These are phyloP conservation scores for Handroanthus guayacan DNA, from an alignment of 257 asterid species.

Conservation along the genomic window DNA sequence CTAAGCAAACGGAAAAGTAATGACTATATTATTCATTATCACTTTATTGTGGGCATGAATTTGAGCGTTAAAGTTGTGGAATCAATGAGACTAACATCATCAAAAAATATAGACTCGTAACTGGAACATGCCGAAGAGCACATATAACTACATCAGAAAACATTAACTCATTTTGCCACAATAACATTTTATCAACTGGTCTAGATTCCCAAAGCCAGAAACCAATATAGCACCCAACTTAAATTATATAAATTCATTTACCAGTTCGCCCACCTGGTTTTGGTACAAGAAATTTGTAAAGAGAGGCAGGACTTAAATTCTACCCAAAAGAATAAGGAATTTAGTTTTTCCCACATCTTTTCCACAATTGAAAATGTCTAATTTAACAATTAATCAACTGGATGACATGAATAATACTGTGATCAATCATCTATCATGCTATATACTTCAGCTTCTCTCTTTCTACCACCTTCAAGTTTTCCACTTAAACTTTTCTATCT, in stretches of 20 bases:
- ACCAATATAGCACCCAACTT: background rate
- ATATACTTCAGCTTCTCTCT: background rate
- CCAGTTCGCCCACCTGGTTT: background rate
- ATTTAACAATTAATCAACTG: background rate
- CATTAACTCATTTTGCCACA: background rate
- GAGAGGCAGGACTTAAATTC: background rate
- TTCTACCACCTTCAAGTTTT: background rate
- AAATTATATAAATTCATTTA: background rate
- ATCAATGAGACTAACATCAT: no score
- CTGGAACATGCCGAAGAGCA: background rate
- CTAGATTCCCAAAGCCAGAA: conserved; percentile 14
- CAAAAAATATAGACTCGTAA: no score
- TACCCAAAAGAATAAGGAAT: background rate
- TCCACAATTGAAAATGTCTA: background rate
- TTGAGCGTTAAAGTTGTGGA: no score
- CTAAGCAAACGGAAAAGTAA: background rate
- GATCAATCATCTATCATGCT: conserved; percentile 21
- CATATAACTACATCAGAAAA: background rate
- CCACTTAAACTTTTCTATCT: background rate
- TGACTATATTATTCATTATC: background rate
- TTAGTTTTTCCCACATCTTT: background rate
- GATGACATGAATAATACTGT: background rate
- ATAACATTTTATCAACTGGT: background rate
- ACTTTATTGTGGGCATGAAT: background rate
- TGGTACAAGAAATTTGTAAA: background rate